Evolutionary conservation across 2,329 filamentous ascomycete species (phyloP), one percentile per base, ranked within the genome.

Genomic region (Chaetomiaceae sp.): DNA sequence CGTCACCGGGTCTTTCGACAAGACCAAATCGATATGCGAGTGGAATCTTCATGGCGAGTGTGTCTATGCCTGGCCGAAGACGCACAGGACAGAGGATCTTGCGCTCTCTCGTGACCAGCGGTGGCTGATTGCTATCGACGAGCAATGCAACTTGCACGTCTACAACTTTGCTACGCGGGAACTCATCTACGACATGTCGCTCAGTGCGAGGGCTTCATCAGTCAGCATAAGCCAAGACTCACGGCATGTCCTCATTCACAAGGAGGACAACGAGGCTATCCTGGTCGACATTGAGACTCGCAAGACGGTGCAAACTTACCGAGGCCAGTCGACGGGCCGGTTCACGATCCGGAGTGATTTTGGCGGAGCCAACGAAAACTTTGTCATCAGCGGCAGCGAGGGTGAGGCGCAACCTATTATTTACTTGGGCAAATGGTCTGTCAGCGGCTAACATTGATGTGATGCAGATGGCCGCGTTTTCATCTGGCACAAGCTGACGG

Each of bases 321-420:
- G 81, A 14, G 91, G 89, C 0, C 86, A 91, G 55, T 79, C 77
- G 38, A 88, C 90, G 55, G 85, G 82, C 48, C 73, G 85, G 2
- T 96, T 75, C 63, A 79, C 96, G 49, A 95, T 99, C 53, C 79
- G 92, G 44, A 87, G 85, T 61, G 74, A 77, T 0, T 93, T 96
- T 68, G 93, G 93, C 16, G 93, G 93, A 27, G 91, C 92, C 1
- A 85, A 88, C 52, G 90, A 96, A 70, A 91, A 86, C 65, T 96
- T 96, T 66, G 86, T 97, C 9, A 76, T 95, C 23, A 92, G 88
- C 62, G 93, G 93, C 10, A 96, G 90, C 62, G 90, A 96, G 78
- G 87, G 89, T 90, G 72, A 62, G 74, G 25, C 25, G 25, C 6
- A n/a, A n/a, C n/a, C n/a, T n/a, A n/a, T n/a, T 27, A 7, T 27